Evolutionary conservation across 169 alveolate species (phyloP), one percentile per base, ranked within the genome.

Genomic region (Cryptosporidium sp.): DNA sequence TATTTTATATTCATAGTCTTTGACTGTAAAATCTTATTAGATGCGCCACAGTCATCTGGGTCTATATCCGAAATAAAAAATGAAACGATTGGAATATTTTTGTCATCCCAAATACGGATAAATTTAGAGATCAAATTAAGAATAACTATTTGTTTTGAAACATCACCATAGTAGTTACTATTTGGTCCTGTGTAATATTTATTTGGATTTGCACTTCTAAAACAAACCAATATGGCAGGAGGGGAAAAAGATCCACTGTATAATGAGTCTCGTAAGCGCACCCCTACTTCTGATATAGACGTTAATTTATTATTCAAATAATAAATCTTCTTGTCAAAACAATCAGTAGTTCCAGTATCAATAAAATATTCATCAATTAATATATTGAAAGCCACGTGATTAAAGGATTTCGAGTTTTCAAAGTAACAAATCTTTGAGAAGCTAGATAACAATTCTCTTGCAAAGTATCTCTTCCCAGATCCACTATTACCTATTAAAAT

Each of bases 81-180:
- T 29, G 86, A 73, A 56, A 73, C 56, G 0, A 73, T 56, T 56
- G 86, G 86, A n/a, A 73, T 33, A 1, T 29, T 60, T 26, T 56
- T 72, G 12, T 56, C 14, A 29, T 37, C 42, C 86, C 86, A 73
- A 8, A 33, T 31, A 14, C 37, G 7, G 6, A 42, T 51, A n/a
- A 52, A 73, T 8, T 35, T 52, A 21, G 42, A 37, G 21, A 73
- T 53, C 53, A 73, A 60, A 39, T 73, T 33, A 10, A 33, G 1
- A n/a, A 58, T 18, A 9, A n/a, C 67, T n/a, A 56, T 3, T 21
- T n/a, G 37, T 12, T 26, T 56, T 29, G 23, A 56, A 56, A 3
- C 21, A 48, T 48, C 21, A 48, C 3, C 23, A 21, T 21, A 2
- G 21, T 26, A 23, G 23, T n/a, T 1, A 10, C 35, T 23, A 23